Evolutionary conservation across 805 yeast genomes (phyloP).

Genomic region (Myxozyma neotropica): DNA sequence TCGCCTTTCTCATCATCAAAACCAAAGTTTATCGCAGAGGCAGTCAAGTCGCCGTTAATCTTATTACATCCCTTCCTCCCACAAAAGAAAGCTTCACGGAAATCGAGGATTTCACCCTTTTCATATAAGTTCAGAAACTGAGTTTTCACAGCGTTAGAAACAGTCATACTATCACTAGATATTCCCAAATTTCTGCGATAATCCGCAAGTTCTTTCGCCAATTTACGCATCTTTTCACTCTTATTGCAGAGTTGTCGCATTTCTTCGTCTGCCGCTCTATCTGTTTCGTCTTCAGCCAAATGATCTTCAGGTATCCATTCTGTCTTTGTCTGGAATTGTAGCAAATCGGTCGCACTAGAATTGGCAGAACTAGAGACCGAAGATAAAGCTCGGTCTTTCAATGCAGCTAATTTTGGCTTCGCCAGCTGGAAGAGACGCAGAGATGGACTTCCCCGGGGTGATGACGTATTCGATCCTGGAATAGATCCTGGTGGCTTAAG

Average conservation of each 20-base stretch:
- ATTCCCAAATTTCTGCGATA: background rate
- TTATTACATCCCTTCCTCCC: constrained; percentile 45
- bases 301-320: constrained; percentile 22
- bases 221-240: constrained; percentile 6
- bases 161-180: constrained; percentile 10
- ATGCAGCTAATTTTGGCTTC: constrained; percentile 7
- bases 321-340: constrained; percentile 6
- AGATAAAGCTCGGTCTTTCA: constrained; percentile 16
- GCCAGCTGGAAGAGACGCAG: background rate
- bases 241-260: constrained; percentile 17
- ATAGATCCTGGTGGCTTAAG: background rate
- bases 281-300: constrained; percentile 18
- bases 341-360: constrained; percentile 10
- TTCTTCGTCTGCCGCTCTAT: constrained; percentile 26
- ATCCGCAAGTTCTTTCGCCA: constrained; percentile 22
- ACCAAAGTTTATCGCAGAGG: constrained; percentile 54
- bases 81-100: constrained; percentile 53
- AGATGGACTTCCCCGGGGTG: constrained; percentile 7
- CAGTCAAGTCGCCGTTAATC: constrained; percentile 34
- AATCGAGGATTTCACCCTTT: constrained; percentile 60
- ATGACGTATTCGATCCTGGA: constrained; percentile 5
- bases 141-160: constrained; percentile 13
- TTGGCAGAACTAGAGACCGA: constrained; percentile 5
- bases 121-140: constrained; percentile 55
- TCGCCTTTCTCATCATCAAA: constrained; percentile 73